A percentile compares a stretch with the other conserved stretches of the same genome.
These are phyloP conservation scores for Colletotrichum viniferum DNA, from an alignment of 2,329 filamentous ascomycete genomes.

Conservation along the genomic window DNA sequence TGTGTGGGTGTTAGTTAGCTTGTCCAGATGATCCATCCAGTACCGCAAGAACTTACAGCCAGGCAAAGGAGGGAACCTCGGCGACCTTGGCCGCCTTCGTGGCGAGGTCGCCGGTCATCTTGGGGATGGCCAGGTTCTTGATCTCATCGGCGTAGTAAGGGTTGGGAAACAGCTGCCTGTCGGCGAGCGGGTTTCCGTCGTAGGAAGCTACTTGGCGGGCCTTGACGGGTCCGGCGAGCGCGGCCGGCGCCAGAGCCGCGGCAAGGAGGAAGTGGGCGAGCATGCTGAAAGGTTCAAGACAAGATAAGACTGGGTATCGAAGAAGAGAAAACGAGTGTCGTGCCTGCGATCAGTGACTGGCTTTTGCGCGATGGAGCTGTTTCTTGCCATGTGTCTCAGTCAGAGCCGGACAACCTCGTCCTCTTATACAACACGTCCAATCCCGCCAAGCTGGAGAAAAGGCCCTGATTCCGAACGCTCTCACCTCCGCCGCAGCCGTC, in stretches of 20 bases:
- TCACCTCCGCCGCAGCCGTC: not conserved
- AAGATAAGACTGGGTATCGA: not conserved
- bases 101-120: slow-evolving; percentile 49
- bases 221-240: slow-evolving; percentile 12
- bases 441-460: slow-evolving; percentile 7
- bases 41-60: slow-evolving; percentile 24
- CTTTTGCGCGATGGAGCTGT: not conserved
- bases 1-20: not conserved
- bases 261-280: slow-evolving; percentile 9
- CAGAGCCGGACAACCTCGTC: not conserved
- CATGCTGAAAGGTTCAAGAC: not conserved
- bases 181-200: slow-evolving; percentile 41
- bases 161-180: slow-evolving; percentile 39
- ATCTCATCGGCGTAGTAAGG: slow-evolving; percentile 40
- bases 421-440: not conserved
- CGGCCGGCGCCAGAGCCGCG: slow-evolving; percentile 12
- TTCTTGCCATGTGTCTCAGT: too few relatives aligned
- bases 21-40: not conserved
- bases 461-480: not conserved
- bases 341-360: not conserved
- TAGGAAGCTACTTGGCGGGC: slow-evolving; percentile 20
- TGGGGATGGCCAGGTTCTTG: slow-evolving; percentile 54
- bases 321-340: not conserved
- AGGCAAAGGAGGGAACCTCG: slow-evolving; percentile 34
- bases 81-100: slow-evolving; percentile 36